Conservation (phyloP, 2,329 filamentous ascomycete species). For the Sordariomycetes sp. region DNA sequence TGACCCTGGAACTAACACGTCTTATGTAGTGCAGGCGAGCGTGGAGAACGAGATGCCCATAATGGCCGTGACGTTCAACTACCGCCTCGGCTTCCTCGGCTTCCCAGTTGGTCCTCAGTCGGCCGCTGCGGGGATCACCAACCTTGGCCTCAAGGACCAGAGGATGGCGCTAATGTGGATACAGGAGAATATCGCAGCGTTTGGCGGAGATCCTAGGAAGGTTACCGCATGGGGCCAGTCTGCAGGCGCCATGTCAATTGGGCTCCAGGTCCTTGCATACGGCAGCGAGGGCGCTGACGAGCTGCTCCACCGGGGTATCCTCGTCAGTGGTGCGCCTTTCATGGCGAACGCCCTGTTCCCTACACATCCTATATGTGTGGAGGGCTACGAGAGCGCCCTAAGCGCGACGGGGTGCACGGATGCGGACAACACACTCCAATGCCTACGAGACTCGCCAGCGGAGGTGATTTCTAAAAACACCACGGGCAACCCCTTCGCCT, state of each 20-base stretch:
- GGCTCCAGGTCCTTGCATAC: neutral
- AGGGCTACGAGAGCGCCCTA: no score
- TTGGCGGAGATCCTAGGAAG: slow-evolving; percentile 33
- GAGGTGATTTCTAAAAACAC: no score
- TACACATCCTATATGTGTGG: neutral
- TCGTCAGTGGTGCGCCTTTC: neutral
- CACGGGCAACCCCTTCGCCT: no score
- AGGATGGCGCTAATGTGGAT: slow-evolving; percentile 32
- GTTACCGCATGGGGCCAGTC: slow-evolving; percentile 46
- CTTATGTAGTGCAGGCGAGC: neutral
- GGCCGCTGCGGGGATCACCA: slow-evolving; percentile 39
- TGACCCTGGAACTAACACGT: neutral
- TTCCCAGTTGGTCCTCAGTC: slow-evolving; percentile 41
- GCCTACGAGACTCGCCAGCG: no score
- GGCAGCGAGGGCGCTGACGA: neutral
- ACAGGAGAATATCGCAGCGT: slow-evolving; percentile 36
- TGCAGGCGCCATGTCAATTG: slow-evolving; percentile 24
- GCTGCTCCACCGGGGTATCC: neutral
- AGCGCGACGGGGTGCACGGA: no score
- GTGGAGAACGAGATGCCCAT: slow-evolving; percentile 11
- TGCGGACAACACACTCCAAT: no score
- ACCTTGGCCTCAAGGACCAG: slow-evolving; percentile 1
- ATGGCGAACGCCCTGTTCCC: neutral
- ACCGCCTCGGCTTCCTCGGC: slow-evolving; percentile 47
- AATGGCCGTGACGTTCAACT: slow-evolving; percentile 36